These are phyloP conservation scores for Laetiporus sulphureus DNA, from an alignment of 1,284 basidiomycete genomes.

Conservation along the genomic window DNA sequence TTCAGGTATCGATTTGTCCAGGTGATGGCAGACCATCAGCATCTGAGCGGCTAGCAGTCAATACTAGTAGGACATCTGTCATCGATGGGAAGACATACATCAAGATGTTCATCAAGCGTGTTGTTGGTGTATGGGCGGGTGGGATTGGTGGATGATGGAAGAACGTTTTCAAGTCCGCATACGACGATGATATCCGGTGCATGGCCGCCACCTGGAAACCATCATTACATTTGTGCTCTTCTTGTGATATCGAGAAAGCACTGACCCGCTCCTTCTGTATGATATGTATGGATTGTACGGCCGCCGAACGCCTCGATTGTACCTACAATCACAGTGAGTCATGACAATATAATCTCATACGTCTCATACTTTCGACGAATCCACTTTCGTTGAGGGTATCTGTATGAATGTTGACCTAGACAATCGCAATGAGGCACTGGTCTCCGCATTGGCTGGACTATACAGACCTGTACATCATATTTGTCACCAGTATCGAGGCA, in stretches of 20 bases:
- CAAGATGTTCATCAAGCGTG: constrained; percentile 95
- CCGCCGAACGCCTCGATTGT: constrained; percentile 89
- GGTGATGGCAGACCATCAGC: constrained; percentile 96
- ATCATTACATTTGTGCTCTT: background rate
- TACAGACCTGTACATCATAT: constrained; percentile 86
- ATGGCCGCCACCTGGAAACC: constrained; percentile 77
- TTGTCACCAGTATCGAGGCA: constrained; percentile 83
- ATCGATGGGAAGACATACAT: constrained; percentile 46
- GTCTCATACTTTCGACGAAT: constrained; percentile 76
- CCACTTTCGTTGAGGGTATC: constrained; percentile 96
- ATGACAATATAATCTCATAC: background rate
- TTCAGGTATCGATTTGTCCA: constrained; percentile 85
- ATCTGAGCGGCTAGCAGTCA: constrained; percentile 48
- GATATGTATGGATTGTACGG: constrained; percentile 97
- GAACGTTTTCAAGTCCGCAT: constrained; percentile 83
- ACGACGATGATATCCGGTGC: constrained; percentile 98
- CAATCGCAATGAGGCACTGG: background rate
- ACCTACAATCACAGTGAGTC: constrained; percentile 36
- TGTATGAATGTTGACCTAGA: constrained; percentile 90
- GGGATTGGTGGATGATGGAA: constrained; percentile 98
- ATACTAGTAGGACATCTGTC: background rate
- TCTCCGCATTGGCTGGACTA: background rate
- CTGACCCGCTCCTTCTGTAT: constrained; percentile 87
- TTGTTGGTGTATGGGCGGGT: constrained; percentile 91
- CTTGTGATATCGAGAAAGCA: background rate